Evolutionary conservation across 306 rosid species (phyloP), one percentile per base, ranked within the genome.

Genomic region (Quercus parvula): DNA sequence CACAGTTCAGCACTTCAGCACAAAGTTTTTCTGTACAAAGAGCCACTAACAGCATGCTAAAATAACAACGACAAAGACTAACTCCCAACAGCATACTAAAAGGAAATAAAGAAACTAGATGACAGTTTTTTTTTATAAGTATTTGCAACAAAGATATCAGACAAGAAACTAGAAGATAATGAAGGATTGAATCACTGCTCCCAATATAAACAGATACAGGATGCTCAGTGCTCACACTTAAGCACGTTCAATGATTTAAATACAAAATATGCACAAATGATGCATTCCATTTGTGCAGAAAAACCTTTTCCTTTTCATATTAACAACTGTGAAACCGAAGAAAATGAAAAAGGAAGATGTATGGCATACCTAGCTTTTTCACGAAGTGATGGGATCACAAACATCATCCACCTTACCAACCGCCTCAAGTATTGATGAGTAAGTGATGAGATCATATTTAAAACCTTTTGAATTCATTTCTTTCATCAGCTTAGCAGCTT

Each of bases 341-440:
- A 41, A 41, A 83, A 67, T 70, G 30, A 52, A 24, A 10, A 35
- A 18, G 41, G 71, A 69, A 49, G 2, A 64, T 6, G 41, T 73
- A 68, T 51, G 46, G 25, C 79, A 74, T 74, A 70, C 80, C 83
- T 27, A 71, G 76, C 22, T n/a, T 77, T 22, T 56, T 54, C 54
- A 74, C 22, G 30, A 61, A 46, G 74, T 31, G 72, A 44, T 9
- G 22, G 62, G 62, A 73, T 72, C 59, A 28, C 57, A 56, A 59
- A 82, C 91, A 64, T 88, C 96, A 82, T 95, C 95, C 66, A 92
- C 90, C 86, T 87, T 95, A 79, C 98, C 99, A 54, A 95, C 96
- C n/a, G 97, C 99, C 85, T 95, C 96, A 9, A 95, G 92, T 77
- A 95, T 92, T 27, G 97, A 95, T 15, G 97, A 91, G 91, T 92